Percentiles rank a stretch among this genome's conserved stretches.
phyloP scores from a whole-genome alignment of 371 early-diverging fungal species.

The Racocetra persica region DNA sequence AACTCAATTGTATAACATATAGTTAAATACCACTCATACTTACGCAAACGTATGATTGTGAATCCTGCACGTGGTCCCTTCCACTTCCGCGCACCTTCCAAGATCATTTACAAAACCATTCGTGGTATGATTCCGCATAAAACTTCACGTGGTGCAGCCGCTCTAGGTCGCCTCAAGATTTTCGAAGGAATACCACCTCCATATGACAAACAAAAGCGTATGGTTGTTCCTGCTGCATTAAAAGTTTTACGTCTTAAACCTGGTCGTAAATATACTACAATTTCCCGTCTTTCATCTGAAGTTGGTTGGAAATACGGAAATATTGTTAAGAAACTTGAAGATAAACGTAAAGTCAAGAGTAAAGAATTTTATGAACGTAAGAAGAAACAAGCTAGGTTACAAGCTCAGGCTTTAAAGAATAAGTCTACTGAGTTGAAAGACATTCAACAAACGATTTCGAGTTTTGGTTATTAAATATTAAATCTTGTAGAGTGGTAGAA shows the following conservation, averaged over 20 bases:
- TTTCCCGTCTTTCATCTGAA: constrained; percentile 95
- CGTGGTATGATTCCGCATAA: constrained; percentile 99
- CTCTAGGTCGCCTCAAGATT: constrained; percentile 96
- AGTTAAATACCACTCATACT: constrained; percentile 97
- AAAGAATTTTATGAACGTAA: constrained; percentile 94
- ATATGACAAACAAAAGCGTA: constrained; percentile 95
- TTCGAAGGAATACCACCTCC: constrained; percentile 99
- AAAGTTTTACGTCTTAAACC: constrained; percentile 97
- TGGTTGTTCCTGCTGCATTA: constrained; percentile 97
- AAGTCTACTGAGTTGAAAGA: constrained; percentile 60
- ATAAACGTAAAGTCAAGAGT: constrained; percentile 96
- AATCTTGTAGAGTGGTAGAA: not conserved
- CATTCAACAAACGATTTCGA: constrained; percentile 62
- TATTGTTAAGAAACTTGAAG: constrained; percentile 95
- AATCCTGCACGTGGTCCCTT: constrained; percentile 99
- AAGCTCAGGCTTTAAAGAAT: constrained; percentile 65
- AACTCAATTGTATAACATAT: constrained; percentile 6
- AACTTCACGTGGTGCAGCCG: constrained; percentile 97
- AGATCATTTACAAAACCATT: constrained; percentile 97
- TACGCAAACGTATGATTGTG: constrained; percentile 98
- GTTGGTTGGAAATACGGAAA: constrained; percentile 99
- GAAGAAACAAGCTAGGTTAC: constrained; percentile 70
- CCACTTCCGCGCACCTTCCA: constrained; percentile 99
- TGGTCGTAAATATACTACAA: constrained; percentile 95
- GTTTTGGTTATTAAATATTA: constrained; percentile 64